Percentiles rank a stretch among this genome's conserved stretches.
Conservation (phyloP, 2,329 filamentous ascomycete genomes). For the Colletotrichum paranaense region DNA sequence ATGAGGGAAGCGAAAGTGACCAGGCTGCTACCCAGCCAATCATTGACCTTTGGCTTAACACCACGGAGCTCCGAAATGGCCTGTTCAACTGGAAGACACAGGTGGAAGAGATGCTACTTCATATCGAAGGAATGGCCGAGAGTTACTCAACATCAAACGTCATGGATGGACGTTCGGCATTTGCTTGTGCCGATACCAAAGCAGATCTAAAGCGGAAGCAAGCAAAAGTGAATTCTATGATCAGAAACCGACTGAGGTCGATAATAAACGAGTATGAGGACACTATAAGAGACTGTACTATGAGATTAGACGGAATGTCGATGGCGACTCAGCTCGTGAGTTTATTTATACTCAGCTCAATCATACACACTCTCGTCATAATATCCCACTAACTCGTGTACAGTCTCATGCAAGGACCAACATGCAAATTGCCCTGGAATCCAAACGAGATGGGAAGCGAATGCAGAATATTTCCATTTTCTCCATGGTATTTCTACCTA, state of each 20-base stretch:
- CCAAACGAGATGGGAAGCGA: background rate
- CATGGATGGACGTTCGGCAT: background rate
- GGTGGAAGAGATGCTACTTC: background rate
- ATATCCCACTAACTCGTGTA: background rate
- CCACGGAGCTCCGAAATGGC: background rate
- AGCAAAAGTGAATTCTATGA: background rate
- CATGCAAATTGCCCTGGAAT: background rate
- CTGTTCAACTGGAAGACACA: background rate
- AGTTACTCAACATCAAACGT: background rate
- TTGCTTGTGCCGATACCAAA: background rate
- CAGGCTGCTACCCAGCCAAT: background rate
- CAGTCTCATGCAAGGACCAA: background rate
- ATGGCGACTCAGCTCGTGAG: background rate
- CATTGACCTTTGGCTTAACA: background rate
- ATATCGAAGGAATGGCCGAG: background rate
- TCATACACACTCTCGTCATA: background rate
- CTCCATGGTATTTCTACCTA: background rate
- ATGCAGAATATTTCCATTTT: background rate
- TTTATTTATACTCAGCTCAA: background rate
- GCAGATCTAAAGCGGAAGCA: background rate
- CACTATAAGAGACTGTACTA: background rate
- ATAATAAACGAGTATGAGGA: background rate
- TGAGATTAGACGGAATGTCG: background rate
- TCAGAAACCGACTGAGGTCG: background rate
- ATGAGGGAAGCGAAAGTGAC: background rate